Evolutionary conservation across 805 yeast genomes (phyloP).

Genomic region (Ogataea siamensis): DNA sequence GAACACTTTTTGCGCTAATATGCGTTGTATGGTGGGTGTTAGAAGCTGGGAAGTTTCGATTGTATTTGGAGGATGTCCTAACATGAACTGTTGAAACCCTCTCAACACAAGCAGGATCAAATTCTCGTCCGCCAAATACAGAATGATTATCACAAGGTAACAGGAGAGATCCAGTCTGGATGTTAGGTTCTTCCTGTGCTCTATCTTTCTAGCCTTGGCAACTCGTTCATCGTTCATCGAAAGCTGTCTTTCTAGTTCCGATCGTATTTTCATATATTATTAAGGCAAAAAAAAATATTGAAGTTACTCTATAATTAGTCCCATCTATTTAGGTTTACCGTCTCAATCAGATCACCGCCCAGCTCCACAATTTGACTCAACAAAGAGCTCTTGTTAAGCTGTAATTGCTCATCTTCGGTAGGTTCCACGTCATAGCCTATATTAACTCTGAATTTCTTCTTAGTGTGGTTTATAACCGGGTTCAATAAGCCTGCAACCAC

Average conservation of each 20-base stretch:
- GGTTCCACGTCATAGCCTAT: conserved; percentile 74
- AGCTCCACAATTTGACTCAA: conserved; percentile 64
- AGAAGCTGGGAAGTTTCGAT: conserved; percentile 26
- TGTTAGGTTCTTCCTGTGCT: conserved; percentile 38
- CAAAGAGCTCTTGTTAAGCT: conserved; percentile 69
- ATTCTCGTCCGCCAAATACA: conserved; percentile 44
- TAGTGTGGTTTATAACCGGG: conserved; percentile 52
- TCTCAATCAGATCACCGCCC: conserved; percentile 60
- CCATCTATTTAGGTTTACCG: conserved; percentile 26
- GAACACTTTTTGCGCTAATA: conserved; percentile 33
- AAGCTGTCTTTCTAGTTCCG: conserved; percentile 34
- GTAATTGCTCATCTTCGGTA: conserved; percentile 46
- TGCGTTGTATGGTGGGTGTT: conserved; percentile 22
- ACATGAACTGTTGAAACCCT: conserved; percentile 36
- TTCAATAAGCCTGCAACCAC: conserved; percentile 80
- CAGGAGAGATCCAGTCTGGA: conserved; percentile 37
- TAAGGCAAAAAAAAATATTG: background rate
- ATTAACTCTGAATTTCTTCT: conserved; percentile 75
- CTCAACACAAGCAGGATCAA: conserved; percentile 34
- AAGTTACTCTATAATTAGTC: conserved; percentile 7
- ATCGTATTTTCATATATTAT: conserved; percentile 11
- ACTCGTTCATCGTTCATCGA: conserved; percentile 39
- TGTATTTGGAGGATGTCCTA: conserved; percentile 41
- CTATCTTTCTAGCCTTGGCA: conserved; percentile 42
- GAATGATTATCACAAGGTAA: conserved; percentile 35